These are phyloP conservation scores for Trichothecium roseum DNA, from an alignment of 2,329 filamentous ascomycete species.

Conservation along the genomic window DNA sequence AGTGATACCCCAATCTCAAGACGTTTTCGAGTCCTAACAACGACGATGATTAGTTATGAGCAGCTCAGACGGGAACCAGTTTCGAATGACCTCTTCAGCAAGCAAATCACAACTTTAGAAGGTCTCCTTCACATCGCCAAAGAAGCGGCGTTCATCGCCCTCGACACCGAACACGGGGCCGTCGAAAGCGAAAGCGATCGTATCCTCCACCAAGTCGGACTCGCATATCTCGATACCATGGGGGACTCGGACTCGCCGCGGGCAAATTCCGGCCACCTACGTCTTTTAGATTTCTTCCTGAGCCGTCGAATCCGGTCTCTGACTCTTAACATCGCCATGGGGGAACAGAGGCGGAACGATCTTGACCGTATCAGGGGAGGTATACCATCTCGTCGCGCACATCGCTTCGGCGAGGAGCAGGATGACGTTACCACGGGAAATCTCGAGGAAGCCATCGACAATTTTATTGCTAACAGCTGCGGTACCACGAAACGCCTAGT, in stretches of 20 bases:
- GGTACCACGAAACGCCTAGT: background rate
- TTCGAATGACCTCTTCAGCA: conserved; percentile 6
- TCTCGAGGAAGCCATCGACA: conserved; percentile 1
- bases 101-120: conserved; percentile 5
- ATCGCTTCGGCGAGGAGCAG: conserved; percentile 8
- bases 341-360: background rate
- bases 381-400: conserved; percentile 5
- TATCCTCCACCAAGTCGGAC: conserved; percentile 9
- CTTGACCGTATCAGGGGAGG: background rate
- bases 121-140: conserved; percentile 1
- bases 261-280: background rate
- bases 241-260: background rate
- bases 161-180: conserved; percentile 8
- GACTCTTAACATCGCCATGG: conserved; percentile 4
- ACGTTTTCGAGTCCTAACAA: no score
- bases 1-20: no score
- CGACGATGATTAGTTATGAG: conserved; percentile 31
- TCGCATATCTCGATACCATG: conserved; percentile 5
- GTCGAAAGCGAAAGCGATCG: conserved; percentile 6
- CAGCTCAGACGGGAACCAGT: conserved; percentile 12
- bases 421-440: background rate
- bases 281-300: conserved; percentile 3
- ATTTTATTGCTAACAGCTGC: conserved; percentile 5
- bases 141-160: conserved; percentile 5
- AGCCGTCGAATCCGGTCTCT: conserved; percentile 2